Evolutionary conservation across 208 protist species (phyloP).

Genomic region (Angomonas deanei): DNA sequence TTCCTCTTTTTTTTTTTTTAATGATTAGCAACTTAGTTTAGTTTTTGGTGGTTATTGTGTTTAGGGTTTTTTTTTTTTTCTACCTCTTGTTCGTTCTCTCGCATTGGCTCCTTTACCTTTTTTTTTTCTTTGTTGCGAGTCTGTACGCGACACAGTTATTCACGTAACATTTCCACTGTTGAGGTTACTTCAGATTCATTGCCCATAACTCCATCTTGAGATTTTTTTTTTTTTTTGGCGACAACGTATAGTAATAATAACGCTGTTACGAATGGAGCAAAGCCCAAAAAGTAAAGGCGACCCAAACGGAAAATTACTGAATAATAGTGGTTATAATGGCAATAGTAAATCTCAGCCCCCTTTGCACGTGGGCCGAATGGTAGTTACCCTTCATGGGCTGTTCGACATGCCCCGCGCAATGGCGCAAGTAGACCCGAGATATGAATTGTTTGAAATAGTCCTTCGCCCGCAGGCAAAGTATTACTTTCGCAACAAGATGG

Average conservation of each 20-base stretch:
- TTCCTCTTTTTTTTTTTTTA: slow-evolving; percentile 16
- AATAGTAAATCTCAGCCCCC: background rate
- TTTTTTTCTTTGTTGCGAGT: slow-evolving; percentile 1
- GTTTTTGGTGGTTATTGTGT: background rate
- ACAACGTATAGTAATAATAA: too few relatives aligned
- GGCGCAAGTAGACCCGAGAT: slow-evolving; percentile 29
- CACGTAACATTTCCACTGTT: too few relatives aligned
- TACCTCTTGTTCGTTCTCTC: background rate
- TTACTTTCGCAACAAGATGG: slow-evolving; percentile 29
- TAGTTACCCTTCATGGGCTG: slow-evolving; percentile 44
- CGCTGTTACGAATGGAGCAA: background rate
- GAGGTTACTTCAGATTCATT: background rate
- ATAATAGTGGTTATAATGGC: background rate
- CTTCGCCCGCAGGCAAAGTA: slow-evolving; percentile 50
- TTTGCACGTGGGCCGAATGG: slow-evolving; percentile 18
- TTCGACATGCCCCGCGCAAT: slow-evolving; percentile 60
- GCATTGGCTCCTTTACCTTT: background rate
- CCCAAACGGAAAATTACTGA: background rate
- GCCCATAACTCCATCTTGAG: background rate
- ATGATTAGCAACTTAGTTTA: background rate
- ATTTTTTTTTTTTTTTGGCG: background rate
- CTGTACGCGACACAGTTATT: too few relatives aligned
- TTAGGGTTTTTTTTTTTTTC: background rate
- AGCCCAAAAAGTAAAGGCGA: slow-evolving; percentile 4
- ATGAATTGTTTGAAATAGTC: slow-evolving; percentile 44